Evolutionary conservation across 805 yeast species (phyloP).

Genomic region (Candida railenensis): DNA sequence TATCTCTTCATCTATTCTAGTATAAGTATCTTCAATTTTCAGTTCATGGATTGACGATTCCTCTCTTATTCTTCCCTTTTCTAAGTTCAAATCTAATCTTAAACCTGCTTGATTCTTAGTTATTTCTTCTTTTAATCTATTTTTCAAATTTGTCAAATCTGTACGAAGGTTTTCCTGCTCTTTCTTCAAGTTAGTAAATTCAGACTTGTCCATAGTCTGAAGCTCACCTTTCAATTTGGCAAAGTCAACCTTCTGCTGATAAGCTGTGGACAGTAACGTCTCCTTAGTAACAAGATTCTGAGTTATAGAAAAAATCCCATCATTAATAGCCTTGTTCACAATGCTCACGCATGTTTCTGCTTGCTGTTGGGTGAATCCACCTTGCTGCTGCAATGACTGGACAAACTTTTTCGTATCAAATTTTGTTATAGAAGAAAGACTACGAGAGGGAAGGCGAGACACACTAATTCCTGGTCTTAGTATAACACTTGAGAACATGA

Average conservation of each 20-base stretch:
- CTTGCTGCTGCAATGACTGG: slow-evolving; percentile 61
- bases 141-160: slow-evolving; percentile 83
- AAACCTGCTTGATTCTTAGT: slow-evolving; percentile 89
- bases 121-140: slow-evolving; percentile 84
- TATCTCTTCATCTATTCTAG: slow-evolving; percentile 92
- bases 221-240: slow-evolving; percentile 91
- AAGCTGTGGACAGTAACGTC: slow-evolving; percentile 76
- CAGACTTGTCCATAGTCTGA: slow-evolving; percentile 82
- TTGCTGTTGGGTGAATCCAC: slow-evolving; percentile 69
- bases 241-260: slow-evolving; percentile 95
- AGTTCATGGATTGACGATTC: slow-evolving; percentile 91
- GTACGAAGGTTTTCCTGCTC: slow-evolving; percentile 84
- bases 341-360: slow-evolving; percentile 76
- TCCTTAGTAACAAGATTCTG: slow-evolving; percentile 83
- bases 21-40: slow-evolving; percentile 91
- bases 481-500: background rate
- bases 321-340: slow-evolving; percentile 71
- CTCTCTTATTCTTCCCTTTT: slow-evolving; percentile 93
- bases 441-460: slow-evolving; percentile 4
- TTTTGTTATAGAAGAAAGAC: slow-evolving; percentile 36
- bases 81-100: slow-evolving; percentile 84
- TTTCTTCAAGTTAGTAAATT: slow-evolving; percentile 74
- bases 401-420: slow-evolving; percentile 80
- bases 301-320: slow-evolving; percentile 74
- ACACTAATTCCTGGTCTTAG: background rate